Base-by-base conservation (phyloP, 2,329 filamentous ascomycete species). In the Paraphoma chrysanthemicola region DNA sequence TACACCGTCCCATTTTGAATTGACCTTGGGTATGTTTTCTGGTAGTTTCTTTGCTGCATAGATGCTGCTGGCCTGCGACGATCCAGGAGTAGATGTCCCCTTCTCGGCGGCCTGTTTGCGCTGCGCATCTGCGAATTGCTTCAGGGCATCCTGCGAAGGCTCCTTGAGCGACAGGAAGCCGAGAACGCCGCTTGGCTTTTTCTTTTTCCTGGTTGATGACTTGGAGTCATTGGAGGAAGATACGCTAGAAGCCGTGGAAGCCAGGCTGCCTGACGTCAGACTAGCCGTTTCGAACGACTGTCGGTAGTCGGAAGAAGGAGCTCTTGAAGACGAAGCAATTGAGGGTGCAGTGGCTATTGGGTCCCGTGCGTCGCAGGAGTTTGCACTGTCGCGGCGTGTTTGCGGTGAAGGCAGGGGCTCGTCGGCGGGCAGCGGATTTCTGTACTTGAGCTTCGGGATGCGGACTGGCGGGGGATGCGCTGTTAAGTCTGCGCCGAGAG, bases 1-100 rank as follows among this genome's bases (percentile, higher is more conserved):
- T 7, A 84, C 66, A 9, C 82, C 82, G 60, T 85, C 79, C 82
- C 82, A 85, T 68, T 82, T 84, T 29, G 80, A 80, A 57, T 84
- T 85, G 36, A 84, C 82, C 59, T 80, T 83, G 17, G 82, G 82
- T 1, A 84, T 81, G 51, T 72, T 73, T 3, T 76, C 62, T 6
- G 83, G 82, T 38, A 85, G 74, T 60, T 80, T 83, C 56, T 80
- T 57, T 36, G 75, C 73, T 11, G 69, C 68, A 30, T 77, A 66
- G 23, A 48, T 73, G 36, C 47, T 60, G 48, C 56, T 60, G 30
- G 44, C 46, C 48, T 38, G 43, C 29, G 39, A 42, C n/a, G 59
- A 62, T n/a, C 55, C 52, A 9, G 65, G 62, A 6, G 62, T 59
- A 3, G 51, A 47, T 4, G 58, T 45, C 31, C 66, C 67, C 52